Conservation (phyloP, 1,139 yeast genomes). For the Pneumocystis carinii region DNA sequence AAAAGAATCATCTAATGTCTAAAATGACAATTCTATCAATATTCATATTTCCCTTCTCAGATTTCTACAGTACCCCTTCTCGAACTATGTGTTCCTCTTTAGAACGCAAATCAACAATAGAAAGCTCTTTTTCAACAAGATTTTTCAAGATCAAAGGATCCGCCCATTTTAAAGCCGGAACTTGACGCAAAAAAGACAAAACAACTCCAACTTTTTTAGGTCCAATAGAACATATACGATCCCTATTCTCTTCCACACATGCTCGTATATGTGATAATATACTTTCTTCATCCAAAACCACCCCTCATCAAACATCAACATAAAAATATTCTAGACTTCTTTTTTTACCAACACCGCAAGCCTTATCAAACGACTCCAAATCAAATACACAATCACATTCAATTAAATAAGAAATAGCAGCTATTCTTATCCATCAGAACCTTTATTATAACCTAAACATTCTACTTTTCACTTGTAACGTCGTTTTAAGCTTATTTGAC, state of each 20-base stretch:
- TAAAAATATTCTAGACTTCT: not conserved
- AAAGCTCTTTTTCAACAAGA: not conserved
- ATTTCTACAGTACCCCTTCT: not conserved
- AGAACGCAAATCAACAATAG: not conserved
- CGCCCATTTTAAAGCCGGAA: not conserved
- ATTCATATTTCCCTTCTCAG: not conserved
- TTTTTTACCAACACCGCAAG: not conserved
- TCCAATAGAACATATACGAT: not conserved
- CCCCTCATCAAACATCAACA: not conserved
- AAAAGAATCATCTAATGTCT: not conserved
- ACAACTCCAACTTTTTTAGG: not conserved
- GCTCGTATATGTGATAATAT: not conserved
- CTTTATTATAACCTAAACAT: not conserved
- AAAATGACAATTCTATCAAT: not conserved
- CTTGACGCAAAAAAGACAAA: not conserved
- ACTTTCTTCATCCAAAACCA: not conserved
- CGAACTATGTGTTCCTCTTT: not conserved
- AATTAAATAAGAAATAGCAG: not conserved
- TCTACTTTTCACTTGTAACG: not conserved
- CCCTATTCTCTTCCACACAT: not conserved
- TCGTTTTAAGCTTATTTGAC: not conserved
- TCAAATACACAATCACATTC: not conserved
- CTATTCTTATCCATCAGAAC: not conserved
- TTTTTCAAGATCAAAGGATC: not conserved
- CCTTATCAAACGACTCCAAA: not conserved